These are phyloP conservation scores for Fusarium xyrophilum DNA, from an alignment of 2,329 filamentous ascomycete genomes.

Conservation along the genomic window DNA sequence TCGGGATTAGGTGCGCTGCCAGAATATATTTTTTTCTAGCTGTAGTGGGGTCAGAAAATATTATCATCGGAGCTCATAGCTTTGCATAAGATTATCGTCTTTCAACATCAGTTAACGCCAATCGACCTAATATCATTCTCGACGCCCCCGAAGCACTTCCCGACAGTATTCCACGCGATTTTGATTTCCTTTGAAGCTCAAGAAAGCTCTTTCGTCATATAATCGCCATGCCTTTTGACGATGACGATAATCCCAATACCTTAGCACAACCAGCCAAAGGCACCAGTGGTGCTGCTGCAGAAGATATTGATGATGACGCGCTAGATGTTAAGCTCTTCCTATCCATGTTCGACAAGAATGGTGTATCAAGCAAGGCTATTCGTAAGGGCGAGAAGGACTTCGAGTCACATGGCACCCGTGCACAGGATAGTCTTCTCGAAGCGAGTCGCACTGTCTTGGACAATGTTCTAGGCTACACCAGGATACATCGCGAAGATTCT, in stretches of 20 bases:
- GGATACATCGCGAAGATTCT: slow-evolving; percentile 73
- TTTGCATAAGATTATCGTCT: slow-evolving; percentile 33
- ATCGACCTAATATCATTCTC: neutral
- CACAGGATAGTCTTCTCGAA: slow-evolving; percentile 79
- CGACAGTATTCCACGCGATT: neutral
- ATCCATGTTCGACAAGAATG: slow-evolving; percentile 58
- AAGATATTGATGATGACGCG: slow-evolving; percentile 77
- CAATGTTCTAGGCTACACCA: slow-evolving; percentile 78
- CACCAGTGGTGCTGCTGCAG: slow-evolving; percentile 46
- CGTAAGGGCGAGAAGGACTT: slow-evolving; percentile 98
- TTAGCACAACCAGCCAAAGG: slow-evolving; percentile 27
- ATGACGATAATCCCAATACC: slow-evolving; percentile 51
- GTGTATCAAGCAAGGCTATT: slow-evolving; percentile 68
- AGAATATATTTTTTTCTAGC: accelerated
- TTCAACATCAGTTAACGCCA: slow-evolving; percentile 14
- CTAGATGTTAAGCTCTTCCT: slow-evolving; percentile 84
- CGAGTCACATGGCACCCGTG: slow-evolving; percentile 85
- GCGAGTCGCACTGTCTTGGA: slow-evolving; percentile 88
- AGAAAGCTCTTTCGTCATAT: neutral
- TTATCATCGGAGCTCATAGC: slow-evolving; percentile 26
- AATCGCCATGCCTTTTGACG: slow-evolving; percentile 52
- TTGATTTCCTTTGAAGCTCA: neutral
- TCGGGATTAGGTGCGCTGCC: accelerated
- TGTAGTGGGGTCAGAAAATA: neutral
- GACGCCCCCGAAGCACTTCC: neutral